Base-by-base conservation (phyloP, 106 monocot genomes). In the Phalaenopsis aphrodite region DNA sequence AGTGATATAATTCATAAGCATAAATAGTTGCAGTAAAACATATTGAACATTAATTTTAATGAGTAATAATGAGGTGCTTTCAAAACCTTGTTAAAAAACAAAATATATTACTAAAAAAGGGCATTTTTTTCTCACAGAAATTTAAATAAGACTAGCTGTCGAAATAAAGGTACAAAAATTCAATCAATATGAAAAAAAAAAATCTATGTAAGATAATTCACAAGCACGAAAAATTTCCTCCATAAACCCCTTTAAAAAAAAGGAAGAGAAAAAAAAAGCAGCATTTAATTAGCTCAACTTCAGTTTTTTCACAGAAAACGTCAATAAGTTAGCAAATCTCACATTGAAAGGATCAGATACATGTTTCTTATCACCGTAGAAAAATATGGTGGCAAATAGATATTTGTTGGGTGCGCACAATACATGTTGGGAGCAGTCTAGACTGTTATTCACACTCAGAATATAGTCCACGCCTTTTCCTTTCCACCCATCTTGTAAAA, bases 401-500 rank as follows among this genome's bases (percentile, higher is more conserved):
- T 71, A 18, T 74, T 19, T 16, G 43, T 18, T 74, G 74, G 1
- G 74, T 0, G 39, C 2, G 12, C 3, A 19, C 15, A 36, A 42
- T 37, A 43, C 6, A 18, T 74, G 41, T 42, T 19, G 41, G 74
- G 45, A 42, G 12, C 84, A 84, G 82, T 90, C 90, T 86, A 86
- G 82, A 75, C 87, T 42, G 77, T 82, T 75, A 82, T 67, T 82
- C 65, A 76, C 30, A 55, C 80, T 84, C 23, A 7, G 77, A 84
- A 85, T 76, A 80, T 79, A 84, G 84, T 82, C 87, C 90, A 85
- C 80, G 84, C 90, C 86, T 90, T 86, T 90, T 74, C 83, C 41
- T 80, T 82, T 83, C 82, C 57, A 85, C 83, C 87, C 36, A 64
- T 83, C 85, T 87, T 82, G 81, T 77, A 55, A 67, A 87, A 55